phyloP scores from a whole-genome alignment of 148 eudicot species.

The Rhododendron williamsianum region DNA sequence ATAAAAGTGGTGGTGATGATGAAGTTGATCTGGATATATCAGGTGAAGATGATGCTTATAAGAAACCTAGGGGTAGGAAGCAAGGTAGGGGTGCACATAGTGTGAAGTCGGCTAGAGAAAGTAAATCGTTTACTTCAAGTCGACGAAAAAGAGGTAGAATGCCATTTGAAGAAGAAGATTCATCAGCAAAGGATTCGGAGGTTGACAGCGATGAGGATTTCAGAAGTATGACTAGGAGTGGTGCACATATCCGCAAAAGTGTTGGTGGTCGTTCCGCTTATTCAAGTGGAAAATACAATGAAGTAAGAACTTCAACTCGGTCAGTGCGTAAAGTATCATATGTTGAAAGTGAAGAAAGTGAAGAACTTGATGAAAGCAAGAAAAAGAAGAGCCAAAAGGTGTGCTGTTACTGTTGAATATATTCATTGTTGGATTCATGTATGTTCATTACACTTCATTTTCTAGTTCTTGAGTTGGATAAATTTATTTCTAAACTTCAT shows the following conservation, averaged over 20 bases:
- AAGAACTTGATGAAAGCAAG: constrained; percentile 72
- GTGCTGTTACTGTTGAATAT: constrained; percentile 5
- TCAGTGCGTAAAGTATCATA: constrained; percentile 82
- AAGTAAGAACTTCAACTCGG: constrained; percentile 71
- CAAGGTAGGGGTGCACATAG: constrained; percentile 46
- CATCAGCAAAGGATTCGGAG: constrained; percentile 72
- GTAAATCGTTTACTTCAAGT: constrained; percentile 33
- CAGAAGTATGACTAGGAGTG: constrained; percentile 35
- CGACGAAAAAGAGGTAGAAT: constrained; percentile 56
- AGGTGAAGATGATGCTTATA: constrained; percentile 57
- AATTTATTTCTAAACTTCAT: neutral
- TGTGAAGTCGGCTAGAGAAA: constrained; percentile 46
- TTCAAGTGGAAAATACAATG: constrained; percentile 37
- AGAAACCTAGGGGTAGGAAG: constrained; percentile 53
- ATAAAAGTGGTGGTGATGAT: constrained; percentile 55
- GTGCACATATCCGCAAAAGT: constrained; percentile 39
- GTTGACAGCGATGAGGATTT: constrained; percentile 68
- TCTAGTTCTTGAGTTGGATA: neutral
- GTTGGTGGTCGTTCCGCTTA: constrained; percentile 37
- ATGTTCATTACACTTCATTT: neutral
- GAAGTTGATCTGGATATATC: constrained; percentile 47
- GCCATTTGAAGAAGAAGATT: constrained; percentile 56
- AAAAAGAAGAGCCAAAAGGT: constrained; percentile 82
- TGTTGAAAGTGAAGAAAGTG: constrained; percentile 93
- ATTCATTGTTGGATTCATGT: constrained; percentile 3